phyloP scores from a whole-genome alignment of 2,329 filamentous ascomycete genomes.

The Neobulgaria alba region DNA sequence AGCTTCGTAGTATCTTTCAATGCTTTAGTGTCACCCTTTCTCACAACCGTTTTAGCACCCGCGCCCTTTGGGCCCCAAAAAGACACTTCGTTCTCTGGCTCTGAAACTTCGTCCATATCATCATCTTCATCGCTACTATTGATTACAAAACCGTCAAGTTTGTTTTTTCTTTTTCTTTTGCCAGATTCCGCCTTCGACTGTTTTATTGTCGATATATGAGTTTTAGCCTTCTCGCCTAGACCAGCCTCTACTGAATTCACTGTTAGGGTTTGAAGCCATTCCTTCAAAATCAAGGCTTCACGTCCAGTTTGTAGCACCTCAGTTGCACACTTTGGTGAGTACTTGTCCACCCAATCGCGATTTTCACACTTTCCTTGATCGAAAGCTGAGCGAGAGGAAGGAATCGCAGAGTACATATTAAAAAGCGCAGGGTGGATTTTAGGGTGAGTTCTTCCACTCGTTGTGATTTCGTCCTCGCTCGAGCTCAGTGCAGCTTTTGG shows the following conservation, averaged over 20 bases:
- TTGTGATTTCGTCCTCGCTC: slow-evolving; percentile 32
- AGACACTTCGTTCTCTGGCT: slow-evolving; percentile 42
- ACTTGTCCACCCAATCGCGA: slow-evolving; percentile 73
- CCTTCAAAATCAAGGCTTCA: slow-evolving; percentile 62
- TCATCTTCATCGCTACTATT: slow-evolving; percentile 61
- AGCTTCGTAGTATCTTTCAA: slow-evolving; percentile 40
- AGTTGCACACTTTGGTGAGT: slow-evolving; percentile 59
- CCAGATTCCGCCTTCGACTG: slow-evolving; percentile 33
- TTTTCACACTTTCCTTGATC: slow-evolving; percentile 71
- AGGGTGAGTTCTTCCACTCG: slow-evolving; percentile 7
- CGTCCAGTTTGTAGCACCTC: slow-evolving; percentile 69
- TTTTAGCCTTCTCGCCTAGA: slow-evolving; percentile 22
- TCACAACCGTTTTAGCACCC: slow-evolving; percentile 46
- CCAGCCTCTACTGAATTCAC: slow-evolving; percentile 69
- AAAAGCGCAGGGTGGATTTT: slow-evolving; percentile 48
- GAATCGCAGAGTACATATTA: slow-evolving; percentile 51
- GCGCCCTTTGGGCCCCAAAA: slow-evolving; percentile 30
- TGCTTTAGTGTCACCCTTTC: slow-evolving; percentile 31
- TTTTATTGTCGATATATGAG: slow-evolving; percentile 8
- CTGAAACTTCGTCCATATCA: slow-evolving; percentile 60
- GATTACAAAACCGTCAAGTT: slow-evolving; percentile 73
- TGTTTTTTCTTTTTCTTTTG: slow-evolving; percentile 61
- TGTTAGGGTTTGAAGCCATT: slow-evolving; percentile 73
- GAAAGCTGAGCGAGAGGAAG: slow-evolving; percentile 62
- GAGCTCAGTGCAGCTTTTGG: slow-evolving; percentile 14